A percentile compares a stretch with the other conserved stretches of the same genome.
phyloP scores from a whole-genome alignment of 495 filamentous ascomycete genomes.

The Trichoderma gamsii region DNA sequence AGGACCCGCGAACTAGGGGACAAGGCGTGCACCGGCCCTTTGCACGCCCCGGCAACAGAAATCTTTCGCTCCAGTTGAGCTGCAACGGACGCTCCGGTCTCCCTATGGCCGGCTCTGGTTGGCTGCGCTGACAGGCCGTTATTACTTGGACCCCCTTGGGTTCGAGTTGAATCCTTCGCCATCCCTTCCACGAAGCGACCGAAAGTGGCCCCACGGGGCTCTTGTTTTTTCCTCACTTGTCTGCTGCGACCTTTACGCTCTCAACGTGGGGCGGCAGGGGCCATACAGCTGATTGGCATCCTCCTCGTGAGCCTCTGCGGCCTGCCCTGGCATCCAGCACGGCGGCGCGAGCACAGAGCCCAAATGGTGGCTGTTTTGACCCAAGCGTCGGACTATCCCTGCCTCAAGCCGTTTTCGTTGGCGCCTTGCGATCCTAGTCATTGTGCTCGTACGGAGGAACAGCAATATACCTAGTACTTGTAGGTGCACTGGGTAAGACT shows the following conservation, averaged over 20 bases:
- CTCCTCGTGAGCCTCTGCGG: constrained; percentile 8
- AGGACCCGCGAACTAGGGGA: constrained; percentile 4
- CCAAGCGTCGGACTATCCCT: neutral
- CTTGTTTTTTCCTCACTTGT: neutral
- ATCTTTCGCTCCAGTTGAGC: neutral
- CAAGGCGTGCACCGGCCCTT: neutral
- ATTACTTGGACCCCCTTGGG: constrained; percentile 3
- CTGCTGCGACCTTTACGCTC: neutral
- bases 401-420: neutral
- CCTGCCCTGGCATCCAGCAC: constrained; percentile 6
- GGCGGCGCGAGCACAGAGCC: constrained; percentile 5
- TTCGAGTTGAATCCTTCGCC: neutral
- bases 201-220: constrained; percentile 1
- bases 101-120: neutral
- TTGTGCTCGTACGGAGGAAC: neutral
- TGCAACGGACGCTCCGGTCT: constrained; percentile 6
- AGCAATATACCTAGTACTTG: too few relatives aligned
- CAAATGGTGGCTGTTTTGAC: constrained; percentile 6
- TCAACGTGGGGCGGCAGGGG: neutral
- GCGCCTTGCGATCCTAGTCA: constrained; percentile 2
- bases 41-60: neutral
- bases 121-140: neutral
- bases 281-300: neutral
- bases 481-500: too few relatives aligned
- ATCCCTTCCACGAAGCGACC: constrained; percentile 14